These are phyloP conservation scores for Hyaloscypha finlandica DNA, from an alignment of 495 filamentous ascomycete species.

Conservation along the genomic window DNA sequence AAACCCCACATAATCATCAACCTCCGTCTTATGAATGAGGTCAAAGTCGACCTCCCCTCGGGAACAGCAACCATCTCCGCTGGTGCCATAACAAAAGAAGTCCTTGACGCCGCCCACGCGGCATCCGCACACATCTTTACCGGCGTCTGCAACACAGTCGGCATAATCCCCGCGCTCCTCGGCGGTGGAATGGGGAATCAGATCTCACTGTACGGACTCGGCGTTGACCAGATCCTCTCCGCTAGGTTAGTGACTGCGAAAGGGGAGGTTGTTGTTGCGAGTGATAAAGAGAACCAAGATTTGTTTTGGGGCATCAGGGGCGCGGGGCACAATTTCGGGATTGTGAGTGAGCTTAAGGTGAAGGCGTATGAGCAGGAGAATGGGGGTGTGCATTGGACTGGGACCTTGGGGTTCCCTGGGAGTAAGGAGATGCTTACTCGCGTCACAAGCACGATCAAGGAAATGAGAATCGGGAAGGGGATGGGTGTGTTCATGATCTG, in stretches of 20 bases:
- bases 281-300: conserved; percentile 38
- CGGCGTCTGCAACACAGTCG: conserved; percentile 35
- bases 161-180: conserved; percentile 40
- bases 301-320: conserved; percentile 49
- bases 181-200: conserved; percentile 44
- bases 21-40: not conserved
- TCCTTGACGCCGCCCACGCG: not conserved
- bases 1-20: conserved; percentile 4
- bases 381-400: conserved; percentile 5
- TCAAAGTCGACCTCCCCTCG: not conserved
- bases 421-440: not conserved
- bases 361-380: conserved; percentile 26
- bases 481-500: conserved; percentile 3
- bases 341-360: conserved; percentile 44
- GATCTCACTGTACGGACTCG: conserved; percentile 41
- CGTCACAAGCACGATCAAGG: not conserved
- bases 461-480: not conserved
- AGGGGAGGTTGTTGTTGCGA: conserved; percentile 37
- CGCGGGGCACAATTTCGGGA: conserved; percentile 53
- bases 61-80: conserved; percentile 4
- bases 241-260: conserved; percentile 37
- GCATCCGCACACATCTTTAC: conserved; percentile 7
- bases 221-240: conserved; percentile 38
- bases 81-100: not conserved
- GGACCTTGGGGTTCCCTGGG: conserved; percentile 2